Percentiles rank a stretch among this genome's conserved stretches.
phyloP scores from a whole-genome alignment of 768 basidiomycete genomes.

The Cystofilobasidium bisporidii region DNA sequence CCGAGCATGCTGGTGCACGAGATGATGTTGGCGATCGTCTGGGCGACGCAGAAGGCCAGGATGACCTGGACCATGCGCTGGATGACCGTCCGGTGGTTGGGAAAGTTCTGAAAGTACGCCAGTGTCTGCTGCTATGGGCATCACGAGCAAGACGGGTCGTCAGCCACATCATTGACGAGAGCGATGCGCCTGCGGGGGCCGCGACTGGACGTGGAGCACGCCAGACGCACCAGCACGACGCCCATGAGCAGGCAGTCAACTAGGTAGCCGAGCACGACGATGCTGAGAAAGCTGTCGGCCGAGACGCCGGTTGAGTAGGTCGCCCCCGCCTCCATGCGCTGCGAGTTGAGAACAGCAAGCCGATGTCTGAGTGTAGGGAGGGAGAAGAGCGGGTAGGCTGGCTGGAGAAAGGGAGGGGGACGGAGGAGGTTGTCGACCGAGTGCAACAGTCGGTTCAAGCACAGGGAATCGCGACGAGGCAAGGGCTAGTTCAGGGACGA shows the following conservation, averaged over 20 bases:
- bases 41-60: background rate
- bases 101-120: conserved; percentile 5
- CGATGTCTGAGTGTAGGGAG: background rate
- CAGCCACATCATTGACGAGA: background rate
- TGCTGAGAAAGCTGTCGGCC: conserved; percentile 4
- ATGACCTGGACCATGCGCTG: conserved; percentile 10
- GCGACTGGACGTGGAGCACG: background rate
- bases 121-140: background rate
- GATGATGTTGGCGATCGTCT: background rate
- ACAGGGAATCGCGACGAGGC: too few species aligned
- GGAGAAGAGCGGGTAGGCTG: background rate
- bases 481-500: too few species aligned
- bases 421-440: too few species aligned
- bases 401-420: too few species aligned
- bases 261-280: background rate
- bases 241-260: background rate
- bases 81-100: conserved; percentile 5
- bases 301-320: background rate
- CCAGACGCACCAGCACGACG: background rate
- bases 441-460: too few species aligned
- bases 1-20: background rate
- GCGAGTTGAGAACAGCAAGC: background rate
- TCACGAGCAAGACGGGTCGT: background rate
- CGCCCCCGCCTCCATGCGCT: background rate
- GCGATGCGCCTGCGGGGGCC: too few species aligned